A percentile compares a stretch with the other conserved stretches of the same genome.
Conservation (phyloP, 2,329 filamentous ascomycete species). For the Aspergillus sp. region DNA sequence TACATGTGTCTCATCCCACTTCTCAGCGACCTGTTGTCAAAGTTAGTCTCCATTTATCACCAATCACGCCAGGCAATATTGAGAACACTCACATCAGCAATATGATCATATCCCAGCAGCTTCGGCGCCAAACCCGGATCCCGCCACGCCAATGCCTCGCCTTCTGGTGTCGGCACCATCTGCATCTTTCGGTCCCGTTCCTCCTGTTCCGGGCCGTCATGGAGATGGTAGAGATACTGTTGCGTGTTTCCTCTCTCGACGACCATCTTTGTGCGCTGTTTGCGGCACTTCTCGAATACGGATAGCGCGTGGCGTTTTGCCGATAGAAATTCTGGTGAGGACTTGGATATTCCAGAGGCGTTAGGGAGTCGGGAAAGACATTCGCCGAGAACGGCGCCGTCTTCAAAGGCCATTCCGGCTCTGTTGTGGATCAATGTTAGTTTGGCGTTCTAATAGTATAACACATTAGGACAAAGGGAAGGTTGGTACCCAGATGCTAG, state of each 20-base stretch:
- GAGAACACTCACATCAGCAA: conserved; percentile 33
- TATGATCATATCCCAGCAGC: conserved; percentile 43
- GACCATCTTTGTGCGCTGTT: conserved; percentile 59
- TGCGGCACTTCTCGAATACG: conserved; percentile 58
- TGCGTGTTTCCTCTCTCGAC: conserved; percentile 61
- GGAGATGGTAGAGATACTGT: conserved; percentile 62
- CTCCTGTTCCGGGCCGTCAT: conserved; percentile 57
- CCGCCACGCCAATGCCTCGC: conserved; percentile 46
- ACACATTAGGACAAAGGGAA: too few species aligned
- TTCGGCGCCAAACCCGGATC: conserved; percentile 41
- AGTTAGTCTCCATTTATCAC: not conserved
- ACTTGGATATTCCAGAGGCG: conserved; percentile 30
- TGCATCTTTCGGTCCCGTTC: conserved; percentile 52
- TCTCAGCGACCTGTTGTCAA: not conserved
- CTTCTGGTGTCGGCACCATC: conserved; percentile 36
- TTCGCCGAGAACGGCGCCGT: conserved; percentile 58
- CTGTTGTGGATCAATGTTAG: conserved; percentile 25
- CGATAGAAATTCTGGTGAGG: conserved; percentile 22
- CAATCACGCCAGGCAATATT: too few species aligned
- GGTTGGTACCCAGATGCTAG: conserved; percentile 47
- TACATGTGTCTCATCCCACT: not conserved
- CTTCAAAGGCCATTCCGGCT: conserved; percentile 62
- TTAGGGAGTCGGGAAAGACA: conserved; percentile 51
- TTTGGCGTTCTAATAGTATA: too few species aligned
- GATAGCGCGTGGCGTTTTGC: conserved; percentile 37